Evolutionary conservation across 257 asterid genomes (phyloP), one percentile per base, ranked within the genome.

Genomic region (Phtheirospermum japonicum): DNA sequence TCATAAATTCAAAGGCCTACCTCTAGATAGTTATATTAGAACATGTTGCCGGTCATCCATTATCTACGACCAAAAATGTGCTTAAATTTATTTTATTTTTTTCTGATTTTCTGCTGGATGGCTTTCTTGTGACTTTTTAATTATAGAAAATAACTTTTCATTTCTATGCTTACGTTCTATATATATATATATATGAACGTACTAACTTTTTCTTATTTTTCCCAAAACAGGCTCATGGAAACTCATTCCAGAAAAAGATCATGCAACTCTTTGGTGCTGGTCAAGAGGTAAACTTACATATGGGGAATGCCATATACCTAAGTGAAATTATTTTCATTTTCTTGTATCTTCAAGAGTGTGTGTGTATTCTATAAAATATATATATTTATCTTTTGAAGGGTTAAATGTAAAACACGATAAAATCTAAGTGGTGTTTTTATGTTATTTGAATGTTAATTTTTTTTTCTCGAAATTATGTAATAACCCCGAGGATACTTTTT

Each of bases 241-340:
- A 93, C 79, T 93, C 99, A 33, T 93, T 93, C 82, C 96, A 93
- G 56, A 93, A 87, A 89, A 93, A 93, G 80, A 82, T 80, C 59
- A 65, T 86, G 93, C 88, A 81, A 59, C 79, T 92, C 69, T 85
- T 92, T 65, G 98, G 96, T 7, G 69, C 68, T 10, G 80, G 91
- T 50, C 83, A 86, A 31, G 99, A 86, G 96, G 98, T 91, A 84
- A 81, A 57, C 71, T 40, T 45, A n/a, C 69, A n/a, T 61, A 31
- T 64, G 45, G 54, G 66, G 63, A 37, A 34, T 53, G 37, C 39
- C 62, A n/a, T n/a, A 12, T 50, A 20, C 39, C 60, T 53, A 26
- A 39, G 64, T 61, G 7, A 6, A 39, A 45, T 45, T 49, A 18
- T 18, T 14, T 48, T 17, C 54, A 16, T 45, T 13, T 45, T 45